These are phyloP conservation scores for Penicillium sp. DNA, from an alignment of 2,329 filamentous ascomycete genomes.

Conservation along the genomic window DNA sequence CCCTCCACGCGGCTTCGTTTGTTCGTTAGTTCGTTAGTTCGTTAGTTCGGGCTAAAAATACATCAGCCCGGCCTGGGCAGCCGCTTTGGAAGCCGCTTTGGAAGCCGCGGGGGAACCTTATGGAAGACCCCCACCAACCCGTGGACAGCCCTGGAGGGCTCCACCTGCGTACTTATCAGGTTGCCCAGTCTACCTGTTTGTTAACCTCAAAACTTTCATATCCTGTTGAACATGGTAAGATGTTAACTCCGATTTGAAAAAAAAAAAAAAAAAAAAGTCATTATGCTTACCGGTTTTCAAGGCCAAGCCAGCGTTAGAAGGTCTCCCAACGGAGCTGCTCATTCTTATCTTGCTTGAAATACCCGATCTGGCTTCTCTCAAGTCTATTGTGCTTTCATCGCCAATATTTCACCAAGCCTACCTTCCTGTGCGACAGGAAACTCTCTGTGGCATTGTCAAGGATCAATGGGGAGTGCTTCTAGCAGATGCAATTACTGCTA, in stretches of 20 bases:
- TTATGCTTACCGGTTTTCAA: background rate
- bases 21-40: too few species aligned
- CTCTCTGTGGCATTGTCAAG: slow-evolving; percentile 4
- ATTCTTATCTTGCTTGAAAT: slow-evolving; percentile 15
- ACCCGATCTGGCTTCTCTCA: slow-evolving; percentile 11
- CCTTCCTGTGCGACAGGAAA: background rate
- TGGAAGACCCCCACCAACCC: background rate
- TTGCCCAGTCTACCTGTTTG: background rate
- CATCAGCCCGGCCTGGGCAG: background rate
- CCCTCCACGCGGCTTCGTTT: too few species aligned
- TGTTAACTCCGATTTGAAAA: background rate
- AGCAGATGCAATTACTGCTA: slow-evolving; percentile 17
- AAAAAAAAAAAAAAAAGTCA: background rate
- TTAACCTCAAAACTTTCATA: too few species aligned
- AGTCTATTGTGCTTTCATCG: slow-evolving; percentile 18
- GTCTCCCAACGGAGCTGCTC: slow-evolving; percentile 17
- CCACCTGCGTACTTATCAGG: background rate
- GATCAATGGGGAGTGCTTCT: background rate
- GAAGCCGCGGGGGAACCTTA: background rate
- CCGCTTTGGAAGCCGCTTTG: background rate
- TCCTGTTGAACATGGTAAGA: background rate
- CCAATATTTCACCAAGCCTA: slow-evolving; percentile 15
- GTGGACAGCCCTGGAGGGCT: background rate
- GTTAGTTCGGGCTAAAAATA: background rate
- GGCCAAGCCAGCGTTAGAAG: slow-evolving; percentile 4